A percentile compares a stretch with the other conserved stretches of the same genome.
phyloP scores from a whole-genome alignment of 1,284 basidiomycete species.

The Leccinum pachyderme region DNA sequence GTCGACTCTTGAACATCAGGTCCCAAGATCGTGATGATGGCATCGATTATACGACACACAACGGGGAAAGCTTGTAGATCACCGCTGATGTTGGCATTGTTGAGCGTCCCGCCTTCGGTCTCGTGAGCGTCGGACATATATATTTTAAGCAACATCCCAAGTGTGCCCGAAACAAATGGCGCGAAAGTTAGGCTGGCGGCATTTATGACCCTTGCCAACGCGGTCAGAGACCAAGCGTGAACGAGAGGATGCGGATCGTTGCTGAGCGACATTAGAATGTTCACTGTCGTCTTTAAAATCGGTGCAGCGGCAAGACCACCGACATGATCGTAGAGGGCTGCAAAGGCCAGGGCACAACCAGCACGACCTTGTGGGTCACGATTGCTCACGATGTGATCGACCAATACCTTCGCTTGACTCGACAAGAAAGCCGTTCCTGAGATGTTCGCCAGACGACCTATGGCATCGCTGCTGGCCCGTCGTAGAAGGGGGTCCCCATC shows the following conservation, averaged over 20 bases:
- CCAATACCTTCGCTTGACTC: slow-evolving; percentile 86
- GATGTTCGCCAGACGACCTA: slow-evolving; percentile 84
- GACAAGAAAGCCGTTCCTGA: slow-evolving; percentile 87
- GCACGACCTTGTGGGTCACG: slow-evolving; percentile 92
- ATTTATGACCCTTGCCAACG: slow-evolving; percentile 86
- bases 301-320: slow-evolving; percentile 94
- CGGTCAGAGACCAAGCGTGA: slow-evolving; percentile 89
- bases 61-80: slow-evolving; percentile 91
- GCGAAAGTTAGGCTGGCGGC: slow-evolving; percentile 92
- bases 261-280: slow-evolving; percentile 92
- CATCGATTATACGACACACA: slow-evolving; percentile 89
- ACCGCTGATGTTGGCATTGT: slow-evolving; percentile 84
- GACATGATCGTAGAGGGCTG: slow-evolving; percentile 91
- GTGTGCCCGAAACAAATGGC: slow-evolving; percentile 84
- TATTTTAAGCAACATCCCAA: slow-evolving; percentile 89
- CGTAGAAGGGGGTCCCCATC: slow-evolving; percentile 81
- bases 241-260: slow-evolving; percentile 97
- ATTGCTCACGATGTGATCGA: slow-evolving; percentile 96
- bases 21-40: slow-evolving; percentile 90
- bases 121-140: slow-evolving; percentile 94
- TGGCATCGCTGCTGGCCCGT: slow-evolving; percentile 82
- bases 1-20: slow-evolving; percentile 92
- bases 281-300: slow-evolving; percentile 93
- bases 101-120: slow-evolving; percentile 85
- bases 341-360: slow-evolving; percentile 92